Evolutionary conservation across 257 asterid genomes (phyloP).

Genomic region (Verbena officinalis): DNA sequence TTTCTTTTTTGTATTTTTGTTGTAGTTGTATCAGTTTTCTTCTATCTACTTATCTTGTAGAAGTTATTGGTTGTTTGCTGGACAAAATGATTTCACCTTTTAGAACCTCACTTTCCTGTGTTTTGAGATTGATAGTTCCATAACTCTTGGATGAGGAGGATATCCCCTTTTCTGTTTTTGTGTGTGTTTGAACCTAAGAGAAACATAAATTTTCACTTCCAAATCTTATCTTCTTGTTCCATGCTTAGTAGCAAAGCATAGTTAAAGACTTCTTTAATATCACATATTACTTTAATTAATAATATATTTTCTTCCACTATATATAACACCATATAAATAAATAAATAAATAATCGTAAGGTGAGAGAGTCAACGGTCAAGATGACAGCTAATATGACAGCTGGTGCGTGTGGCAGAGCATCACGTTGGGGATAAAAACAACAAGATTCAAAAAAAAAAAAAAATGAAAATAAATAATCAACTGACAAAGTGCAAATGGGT

Average conservation of each 20-base stretch:
- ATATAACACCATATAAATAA: no score
- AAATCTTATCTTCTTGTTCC: no score
- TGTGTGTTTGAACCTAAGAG: no score
- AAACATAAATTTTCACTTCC: no score
- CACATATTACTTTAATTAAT: no score
- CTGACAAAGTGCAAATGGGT: conserved; percentile 70
- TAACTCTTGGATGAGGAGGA: neutral
- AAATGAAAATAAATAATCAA: neutral
- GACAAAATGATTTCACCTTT: conserved; percentile 1
- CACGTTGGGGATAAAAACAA: conserved; percentile 29
- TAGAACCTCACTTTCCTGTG: neutral
- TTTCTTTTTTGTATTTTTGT: neutral
- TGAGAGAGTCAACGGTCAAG: conserved; percentile 54
- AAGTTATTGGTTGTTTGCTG: conserved; percentile 18
- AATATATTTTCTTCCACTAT: no score
- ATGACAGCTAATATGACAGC: conserved; percentile 56
- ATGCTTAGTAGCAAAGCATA: no score
- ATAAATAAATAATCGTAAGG: conserved; percentile 17
- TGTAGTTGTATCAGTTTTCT: conserved; percentile 24
- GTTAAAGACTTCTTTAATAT: no score
- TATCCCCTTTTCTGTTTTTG: neutral
- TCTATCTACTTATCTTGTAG: conserved; percentile 14
- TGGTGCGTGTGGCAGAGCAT: conserved; percentile 55
- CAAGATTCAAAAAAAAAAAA: neutral
- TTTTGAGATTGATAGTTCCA: conserved; percentile 1